phyloP scores from a whole-genome alignment of 2,329 filamentous ascomycete genomes.

The Xylariaceae sp. region DNA sequence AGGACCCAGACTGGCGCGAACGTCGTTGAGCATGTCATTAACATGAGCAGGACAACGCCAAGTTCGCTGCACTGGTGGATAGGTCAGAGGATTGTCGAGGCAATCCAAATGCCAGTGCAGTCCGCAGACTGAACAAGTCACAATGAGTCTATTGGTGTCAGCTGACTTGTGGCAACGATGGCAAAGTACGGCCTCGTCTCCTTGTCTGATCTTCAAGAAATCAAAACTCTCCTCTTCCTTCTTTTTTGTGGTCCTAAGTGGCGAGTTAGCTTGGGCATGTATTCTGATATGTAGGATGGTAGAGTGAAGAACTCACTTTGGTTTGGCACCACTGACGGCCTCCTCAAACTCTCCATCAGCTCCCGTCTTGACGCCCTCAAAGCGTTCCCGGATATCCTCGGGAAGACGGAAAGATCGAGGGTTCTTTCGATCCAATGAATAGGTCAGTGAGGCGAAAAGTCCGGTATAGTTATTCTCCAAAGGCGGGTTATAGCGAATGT shows the following conservation, averaged over 20 bases:
- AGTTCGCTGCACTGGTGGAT: constrained; percentile 69
- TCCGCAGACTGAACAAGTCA: constrained; percentile 76
- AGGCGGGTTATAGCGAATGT: constrained; percentile 44
- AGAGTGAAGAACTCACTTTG: constrained; percentile 51
- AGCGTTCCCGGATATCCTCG: constrained; percentile 65
- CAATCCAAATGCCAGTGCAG: constrained; percentile 92
- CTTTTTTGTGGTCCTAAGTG: constrained; percentile 43
- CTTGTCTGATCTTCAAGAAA: constrained; percentile 64
- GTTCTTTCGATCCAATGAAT: constrained; percentile 63
- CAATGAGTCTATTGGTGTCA: constrained; percentile 64
- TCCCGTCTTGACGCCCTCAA: constrained; percentile 74
- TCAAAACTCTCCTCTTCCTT: constrained; percentile 61
- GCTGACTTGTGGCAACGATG: constrained; percentile 67
- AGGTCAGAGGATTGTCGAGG: constrained; percentile 75
- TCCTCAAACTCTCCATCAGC: constrained; percentile 79
- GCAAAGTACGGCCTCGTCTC: constrained; percentile 73
- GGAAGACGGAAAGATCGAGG: constrained; percentile 72
- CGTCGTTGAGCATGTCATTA: constrained; percentile 65
- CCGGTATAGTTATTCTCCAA: constrained; percentile 44
- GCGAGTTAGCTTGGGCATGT: constrained; percentile 27
- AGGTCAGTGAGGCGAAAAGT: constrained; percentile 60
- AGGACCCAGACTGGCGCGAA: constrained; percentile 53
- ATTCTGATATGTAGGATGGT: background rate
- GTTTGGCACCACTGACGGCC: constrained; percentile 39
- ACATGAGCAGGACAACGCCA: constrained; percentile 90